Conservation (phyloP, 768 basidiomycete species). For the Tricholoma sp. region DNA sequence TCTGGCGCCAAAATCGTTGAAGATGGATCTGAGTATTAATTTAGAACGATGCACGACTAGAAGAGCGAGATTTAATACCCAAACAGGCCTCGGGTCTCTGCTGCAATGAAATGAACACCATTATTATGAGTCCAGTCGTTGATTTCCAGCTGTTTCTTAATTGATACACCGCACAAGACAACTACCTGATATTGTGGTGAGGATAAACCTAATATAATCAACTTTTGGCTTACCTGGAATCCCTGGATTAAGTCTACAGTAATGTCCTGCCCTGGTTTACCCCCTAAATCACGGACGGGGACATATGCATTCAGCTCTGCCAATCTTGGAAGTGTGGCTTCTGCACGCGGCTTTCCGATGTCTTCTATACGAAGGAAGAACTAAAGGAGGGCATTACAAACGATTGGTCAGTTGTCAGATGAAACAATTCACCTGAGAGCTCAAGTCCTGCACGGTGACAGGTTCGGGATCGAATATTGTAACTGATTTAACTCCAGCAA, state of each 20-base stretch:
- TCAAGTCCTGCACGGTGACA: constrained; percentile 83
- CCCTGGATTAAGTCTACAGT: constrained; percentile 76
- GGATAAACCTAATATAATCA: background rate
- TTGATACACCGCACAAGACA: constrained; percentile 75
- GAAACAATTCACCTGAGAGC: constrained; percentile 71
- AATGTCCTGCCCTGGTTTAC: constrained; percentile 70
- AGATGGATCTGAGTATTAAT: constrained; percentile 61
- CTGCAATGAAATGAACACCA: constrained; percentile 85
- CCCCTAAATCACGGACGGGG: constrained; percentile 84
- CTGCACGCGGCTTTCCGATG: constrained; percentile 82
- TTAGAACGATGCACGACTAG: background rate
- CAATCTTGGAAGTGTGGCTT: constrained; percentile 80
- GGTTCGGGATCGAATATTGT: constrained; percentile 92
- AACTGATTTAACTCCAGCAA: constrained; percentile 97
- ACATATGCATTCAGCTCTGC: constrained; percentile 96
- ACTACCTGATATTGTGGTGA: constrained; percentile 55
- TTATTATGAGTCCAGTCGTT: constrained; percentile 92
- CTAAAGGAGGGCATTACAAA: constrained; percentile 35
- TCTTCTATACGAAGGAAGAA: constrained; percentile 91
- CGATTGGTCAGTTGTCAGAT: background rate
- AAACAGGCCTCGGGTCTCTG: constrained; percentile 91
- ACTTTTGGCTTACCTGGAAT: constrained; percentile 66
- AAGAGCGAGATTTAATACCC: constrained; percentile 48
- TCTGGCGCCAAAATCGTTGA: constrained; percentile 94
- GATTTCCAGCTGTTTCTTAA: constrained; percentile 86